Base-by-base conservation (phyloP, 106 monocot genomes). In the Vanilla planifolia region DNA sequence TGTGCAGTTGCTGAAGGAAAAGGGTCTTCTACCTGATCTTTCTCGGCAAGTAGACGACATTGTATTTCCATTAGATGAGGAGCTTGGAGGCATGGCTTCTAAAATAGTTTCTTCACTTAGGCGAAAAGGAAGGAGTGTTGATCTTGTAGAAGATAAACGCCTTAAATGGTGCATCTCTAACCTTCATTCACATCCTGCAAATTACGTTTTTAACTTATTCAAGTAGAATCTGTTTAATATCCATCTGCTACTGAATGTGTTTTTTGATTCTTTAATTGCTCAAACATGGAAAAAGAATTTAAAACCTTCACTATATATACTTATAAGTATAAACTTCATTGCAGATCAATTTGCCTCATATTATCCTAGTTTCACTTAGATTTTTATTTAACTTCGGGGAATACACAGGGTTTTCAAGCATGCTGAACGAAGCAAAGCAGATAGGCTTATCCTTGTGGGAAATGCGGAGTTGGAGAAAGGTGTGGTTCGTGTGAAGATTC, bases 391-490 rank as follows among this genome's bases (percentile, higher is more conserved):
- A 36, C 36, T 59, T 23, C 23, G 22, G 15, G 0, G 40, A 27
- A 61, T 43, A 24, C 6, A 24, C 58, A 98, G 96, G 96, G 92
- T 99, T 20, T 99, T 99, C 67, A 99, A 99, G 70, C 98, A 99
- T 65, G 85, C 82, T 1, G 92, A 99, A 61, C 69, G 85, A 68
- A 71, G 80, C 55, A 85, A 85, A 52, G 98, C 98, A 0, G 63
- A 71, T 17, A 85, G 98, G 74, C 88, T 99, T n/a, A 82, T 99
- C 44, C 71, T 88, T 46, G 82, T 99, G 6, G 98, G 98, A 13
- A 99, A 80, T 50, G 74, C 84, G 4, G 98, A 99, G 62, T 88
- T 81, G 88, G 69, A 85, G 43, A 69, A 64, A 64, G 92, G 98
- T 10, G 79, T 80, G 84, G 92, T 99, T 73, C 88, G 92, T 26